A percentile compares a stretch with the other conserved stretches of the same genome.
These are phyloP conservation scores for Astrothelium subdiscretum DNA, from an alignment of 495 filamentous ascomycete genomes.

Conservation along the genomic window DNA sequence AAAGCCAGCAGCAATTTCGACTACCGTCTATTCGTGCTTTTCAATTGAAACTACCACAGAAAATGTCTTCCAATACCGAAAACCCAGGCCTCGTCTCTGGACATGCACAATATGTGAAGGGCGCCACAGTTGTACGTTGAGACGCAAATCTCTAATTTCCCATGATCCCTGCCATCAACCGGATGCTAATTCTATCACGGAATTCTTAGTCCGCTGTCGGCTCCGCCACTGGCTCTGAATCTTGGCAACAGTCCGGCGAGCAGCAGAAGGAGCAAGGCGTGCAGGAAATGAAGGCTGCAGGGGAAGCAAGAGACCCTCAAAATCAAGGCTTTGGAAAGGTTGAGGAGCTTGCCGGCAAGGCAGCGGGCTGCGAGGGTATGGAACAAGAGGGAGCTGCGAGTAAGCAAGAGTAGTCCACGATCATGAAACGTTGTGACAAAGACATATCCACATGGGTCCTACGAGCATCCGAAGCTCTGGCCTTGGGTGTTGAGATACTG, in stretches of 20 bases:
- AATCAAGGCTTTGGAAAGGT: conserved; percentile 24
- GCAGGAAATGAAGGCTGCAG: conserved; percentile 27
- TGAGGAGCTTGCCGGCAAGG: conserved; percentile 28
- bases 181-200: conserved; percentile 7
- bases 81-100: conserved; percentile 24
- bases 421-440: neutral
- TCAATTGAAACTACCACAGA: too few species aligned
- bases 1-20: too few species aligned
- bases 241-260: conserved; percentile 26
- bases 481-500: too few species aligned
- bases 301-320: conserved; percentile 21
- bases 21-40: too few species aligned
- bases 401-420: conserved; percentile 9
- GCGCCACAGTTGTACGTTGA: conserved; percentile 24
- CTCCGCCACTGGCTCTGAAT: conserved; percentile 19
- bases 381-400: conserved; percentile 26
- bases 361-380: conserved; percentile 31
- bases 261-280: conserved; percentile 24
- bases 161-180: neutral
- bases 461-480: too few species aligned
- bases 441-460: too few species aligned
- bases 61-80: conserved; percentile 19
- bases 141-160: neutral
- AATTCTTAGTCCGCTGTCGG: conserved; percentile 23
- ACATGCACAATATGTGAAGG: conserved; percentile 31